These are phyloP conservation scores for Dactylonectria macrodidyma DNA, from an alignment of 2,329 filamentous ascomycete genomes.

Conservation along the genomic window DNA sequence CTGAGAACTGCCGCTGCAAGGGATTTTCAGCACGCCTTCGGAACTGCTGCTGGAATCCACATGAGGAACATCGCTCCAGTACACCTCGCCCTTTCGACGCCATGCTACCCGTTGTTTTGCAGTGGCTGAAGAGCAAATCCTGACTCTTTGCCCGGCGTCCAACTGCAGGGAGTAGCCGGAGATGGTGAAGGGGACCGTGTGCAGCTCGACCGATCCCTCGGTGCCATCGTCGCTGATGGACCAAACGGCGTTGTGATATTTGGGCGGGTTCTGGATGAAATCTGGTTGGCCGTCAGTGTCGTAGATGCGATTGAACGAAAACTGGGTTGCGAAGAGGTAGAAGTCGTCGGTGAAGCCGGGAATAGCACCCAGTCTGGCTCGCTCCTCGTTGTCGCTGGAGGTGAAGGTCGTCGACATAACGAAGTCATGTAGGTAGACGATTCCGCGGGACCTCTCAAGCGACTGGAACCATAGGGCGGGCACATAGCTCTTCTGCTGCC, in stretches of 20 bases:
- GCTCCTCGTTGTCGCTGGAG: background rate
- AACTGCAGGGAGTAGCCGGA: slow-evolving; percentile 9
- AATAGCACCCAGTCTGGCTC: slow-evolving; percentile 7
- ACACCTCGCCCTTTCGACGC: slow-evolving; percentile 2
- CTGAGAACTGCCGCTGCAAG: slow-evolving; percentile 6
- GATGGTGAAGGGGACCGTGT: slow-evolving; percentile 17
- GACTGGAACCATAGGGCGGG: slow-evolving; percentile 24
- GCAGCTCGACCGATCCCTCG: slow-evolving; percentile 16
- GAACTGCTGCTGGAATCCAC: slow-evolving; percentile 5
- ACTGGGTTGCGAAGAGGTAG: slow-evolving; percentile 16
- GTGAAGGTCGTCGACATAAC: slow-evolving; percentile 19
- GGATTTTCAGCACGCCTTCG: slow-evolving; percentile 15
- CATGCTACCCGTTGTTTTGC: slow-evolving; percentile 20
- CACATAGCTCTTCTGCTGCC: slow-evolving; percentile 12
- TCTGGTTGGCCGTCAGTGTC: slow-evolving; percentile 10
- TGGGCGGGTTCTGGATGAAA: slow-evolving; percentile 6
- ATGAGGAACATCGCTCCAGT: slow-evolving; percentile 7
- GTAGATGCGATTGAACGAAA: slow-evolving; percentile 16
- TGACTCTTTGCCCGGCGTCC: slow-evolving; percentile 19
- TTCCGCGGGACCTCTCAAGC: slow-evolving; percentile 11
- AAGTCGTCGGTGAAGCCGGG: slow-evolving; percentile 18
- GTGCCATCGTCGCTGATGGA: slow-evolving; percentile 19
- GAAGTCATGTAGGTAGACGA: slow-evolving; percentile 21
- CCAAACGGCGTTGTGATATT: slow-evolving; percentile 6
- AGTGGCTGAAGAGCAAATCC: slow-evolving; percentile 10